Evolutionary conservation across 495 filamentous ascomycete species (phyloP).

Genomic region (Coniosporium apollinis): DNA sequence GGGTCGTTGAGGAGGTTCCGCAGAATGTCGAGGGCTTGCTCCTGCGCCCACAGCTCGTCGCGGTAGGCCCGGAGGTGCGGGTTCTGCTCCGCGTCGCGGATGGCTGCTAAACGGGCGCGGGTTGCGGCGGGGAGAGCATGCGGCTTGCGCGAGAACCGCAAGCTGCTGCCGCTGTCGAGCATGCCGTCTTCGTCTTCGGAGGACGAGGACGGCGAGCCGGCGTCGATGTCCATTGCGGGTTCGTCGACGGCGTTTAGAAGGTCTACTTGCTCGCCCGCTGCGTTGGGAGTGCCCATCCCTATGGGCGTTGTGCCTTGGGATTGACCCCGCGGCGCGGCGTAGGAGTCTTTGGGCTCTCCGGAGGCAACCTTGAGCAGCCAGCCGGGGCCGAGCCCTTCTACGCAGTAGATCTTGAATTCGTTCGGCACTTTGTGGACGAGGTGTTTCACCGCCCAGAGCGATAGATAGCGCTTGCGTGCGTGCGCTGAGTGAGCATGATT

Average conservation of each 20-base stretch:
- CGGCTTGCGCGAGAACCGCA: slow-evolving; percentile 15
- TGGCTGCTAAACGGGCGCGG: slow-evolving; percentile 28
- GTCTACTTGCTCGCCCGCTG: slow-evolving; percentile 47
- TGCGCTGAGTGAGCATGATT: slow-evolving; percentile 68
- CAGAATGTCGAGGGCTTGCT: slow-evolving; percentile 75
- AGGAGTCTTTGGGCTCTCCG: slow-evolving; percentile 10
- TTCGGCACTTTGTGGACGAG: slow-evolving; percentile 50
- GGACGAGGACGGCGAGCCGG: slow-evolving; percentile 16
- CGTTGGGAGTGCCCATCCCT: slow-evolving; percentile 46
- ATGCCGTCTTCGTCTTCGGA: slow-evolving; percentile 35
- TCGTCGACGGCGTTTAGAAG: slow-evolving; percentile 43
- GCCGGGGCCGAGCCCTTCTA: slow-evolving; percentile 57
- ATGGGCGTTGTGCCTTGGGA: slow-evolving; percentile 16
- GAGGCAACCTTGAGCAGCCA: slow-evolving; percentile 45
- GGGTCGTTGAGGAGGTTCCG: slow-evolving; percentile 70
- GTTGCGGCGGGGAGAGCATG: slow-evolving; percentile 19
- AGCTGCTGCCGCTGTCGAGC: slow-evolving; percentile 36
- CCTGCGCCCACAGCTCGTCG: slow-evolving; percentile 73
- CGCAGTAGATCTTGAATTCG: slow-evolving; percentile 52
- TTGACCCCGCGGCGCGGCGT: no score
- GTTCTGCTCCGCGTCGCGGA: slow-evolving; percentile 40
- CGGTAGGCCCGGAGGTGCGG: slow-evolving; percentile 42
- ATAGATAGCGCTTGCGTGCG: slow-evolving; percentile 54
- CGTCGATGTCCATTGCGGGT: slow-evolving; percentile 20
- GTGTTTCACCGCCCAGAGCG: slow-evolving; percentile 88